Conservation (phyloP, 352 stramenopile species). For the Phytophthora citricola region DNA sequence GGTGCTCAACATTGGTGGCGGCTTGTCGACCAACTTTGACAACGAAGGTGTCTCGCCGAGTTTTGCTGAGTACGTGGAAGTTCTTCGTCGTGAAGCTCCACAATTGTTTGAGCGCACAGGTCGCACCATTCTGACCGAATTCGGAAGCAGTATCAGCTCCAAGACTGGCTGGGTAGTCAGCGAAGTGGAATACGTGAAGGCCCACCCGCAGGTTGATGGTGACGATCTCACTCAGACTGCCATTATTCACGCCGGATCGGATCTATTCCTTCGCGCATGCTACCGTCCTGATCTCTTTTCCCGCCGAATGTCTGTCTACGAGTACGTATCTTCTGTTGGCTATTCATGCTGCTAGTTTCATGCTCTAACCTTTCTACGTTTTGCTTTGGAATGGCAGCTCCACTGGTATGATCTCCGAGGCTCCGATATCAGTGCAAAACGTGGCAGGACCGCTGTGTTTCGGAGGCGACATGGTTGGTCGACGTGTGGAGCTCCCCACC, state of each 20-base stretch:
- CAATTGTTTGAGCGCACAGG: slow-evolving; percentile 84
- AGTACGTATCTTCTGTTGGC: slow-evolving; percentile 48
- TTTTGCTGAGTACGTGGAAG: slow-evolving; percentile 86
- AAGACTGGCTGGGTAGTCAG: slow-evolving; percentile 90
- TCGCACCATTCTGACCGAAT: slow-evolving; percentile 92
- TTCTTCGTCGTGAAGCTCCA: slow-evolving; percentile 69
- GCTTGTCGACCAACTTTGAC: slow-evolving; percentile 91
- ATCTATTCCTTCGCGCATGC: slow-evolving; percentile 90
- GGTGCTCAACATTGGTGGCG: slow-evolving; percentile 92
- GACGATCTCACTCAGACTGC: slow-evolving; percentile 63
- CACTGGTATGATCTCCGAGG: slow-evolving; percentile 51
- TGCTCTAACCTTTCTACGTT: slow-evolving; percentile 8
- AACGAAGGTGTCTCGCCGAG: slow-evolving; percentile 69
- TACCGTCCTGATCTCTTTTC: slow-evolving; percentile 84
- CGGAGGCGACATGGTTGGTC: slow-evolving; percentile 89
- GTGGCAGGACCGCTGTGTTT: slow-evolving; percentile 94
- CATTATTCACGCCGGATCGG: slow-evolving; percentile 90
- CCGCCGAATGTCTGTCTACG: slow-evolving; percentile 86
- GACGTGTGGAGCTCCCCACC: slow-evolving; percentile 56
- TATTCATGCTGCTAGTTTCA: neutral
- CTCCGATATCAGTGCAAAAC: slow-evolving; percentile 61
- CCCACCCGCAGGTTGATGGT: slow-evolving; percentile 47
- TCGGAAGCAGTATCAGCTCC: slow-evolving; percentile 84
- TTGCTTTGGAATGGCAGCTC: slow-evolving; percentile 36
- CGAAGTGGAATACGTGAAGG: slow-evolving; percentile 92